These are phyloP conservation scores for Aciculosporium take DNA, from an alignment of 2,329 filamentous ascomycete genomes.

Conservation along the genomic window DNA sequence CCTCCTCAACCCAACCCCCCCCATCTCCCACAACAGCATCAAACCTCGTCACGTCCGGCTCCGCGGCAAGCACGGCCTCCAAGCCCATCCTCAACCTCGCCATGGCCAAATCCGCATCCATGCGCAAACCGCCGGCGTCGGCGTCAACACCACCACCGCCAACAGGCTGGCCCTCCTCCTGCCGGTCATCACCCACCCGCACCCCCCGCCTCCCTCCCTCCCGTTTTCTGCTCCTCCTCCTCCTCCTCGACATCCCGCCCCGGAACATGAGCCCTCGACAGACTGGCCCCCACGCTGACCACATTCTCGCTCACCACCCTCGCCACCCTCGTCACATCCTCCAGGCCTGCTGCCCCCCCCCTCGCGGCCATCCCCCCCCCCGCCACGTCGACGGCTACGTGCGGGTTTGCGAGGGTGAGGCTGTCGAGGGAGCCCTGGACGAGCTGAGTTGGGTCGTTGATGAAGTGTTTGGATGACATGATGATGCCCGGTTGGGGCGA, in stretches of 20 bases:
- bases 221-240: slow-evolving; percentile 43
- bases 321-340: slow-evolving; percentile 60
- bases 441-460: slow-evolving; percentile 68
- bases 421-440: slow-evolving; percentile 64
- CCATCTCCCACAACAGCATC: slow-evolving; percentile 82
- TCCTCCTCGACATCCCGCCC: slow-evolving; percentile 50
- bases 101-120: slow-evolving; percentile 37
- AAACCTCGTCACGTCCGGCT: slow-evolving; percentile 57
- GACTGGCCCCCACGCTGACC: slow-evolving; percentile 71
- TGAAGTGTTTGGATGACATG: slow-evolving; percentile 66
- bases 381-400: slow-evolving; percentile 65
- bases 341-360: slow-evolving; percentile 49
- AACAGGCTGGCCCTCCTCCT: too few relatives aligned
- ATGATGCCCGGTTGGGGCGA: neutral
- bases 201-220: slow-evolving; percentile 44
- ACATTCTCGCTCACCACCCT: slow-evolving; percentile 59
- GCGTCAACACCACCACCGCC: too few relatives aligned
- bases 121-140: slow-evolving; percentile 33
- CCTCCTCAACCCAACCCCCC: slow-evolving; percentile 71
- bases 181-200: too few relatives aligned
- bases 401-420: slow-evolving; percentile 72
- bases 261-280: slow-evolving; percentile 88
- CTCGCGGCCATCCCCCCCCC: slow-evolving; percentile 66
- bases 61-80: slow-evolving; percentile 46
- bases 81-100: slow-evolving; percentile 42